Evolutionary conservation across 2,329 filamentous ascomycete genomes (phyloP).

Genomic region (Paraphaeosphaeria sporulosa): DNA sequence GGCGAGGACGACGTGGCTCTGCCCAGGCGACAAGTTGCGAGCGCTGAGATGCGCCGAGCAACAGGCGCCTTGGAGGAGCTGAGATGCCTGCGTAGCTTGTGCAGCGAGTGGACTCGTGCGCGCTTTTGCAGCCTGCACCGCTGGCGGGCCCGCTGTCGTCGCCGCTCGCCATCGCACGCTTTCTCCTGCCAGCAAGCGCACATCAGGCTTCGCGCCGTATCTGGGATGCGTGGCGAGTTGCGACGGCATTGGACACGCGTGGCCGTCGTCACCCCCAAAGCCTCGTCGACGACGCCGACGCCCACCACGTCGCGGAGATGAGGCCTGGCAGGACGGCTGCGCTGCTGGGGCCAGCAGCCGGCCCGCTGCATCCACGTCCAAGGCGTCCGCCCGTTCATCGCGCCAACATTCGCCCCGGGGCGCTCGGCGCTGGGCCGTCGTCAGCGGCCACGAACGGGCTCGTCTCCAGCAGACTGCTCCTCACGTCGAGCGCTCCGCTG

Average conservation of each 20-base stretch:
- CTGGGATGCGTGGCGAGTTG: no score
- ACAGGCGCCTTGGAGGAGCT: no score
- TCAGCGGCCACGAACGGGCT: neutral
- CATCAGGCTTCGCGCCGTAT: neutral
- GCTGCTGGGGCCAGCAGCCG: no score
- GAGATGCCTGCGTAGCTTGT: no score
- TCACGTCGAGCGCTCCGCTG: no score
- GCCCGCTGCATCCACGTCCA: conserved; percentile 5
- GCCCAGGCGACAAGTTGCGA: neutral
- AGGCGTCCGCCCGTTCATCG: neutral
- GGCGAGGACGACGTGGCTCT: neutral
- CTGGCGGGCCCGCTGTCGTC: no score
- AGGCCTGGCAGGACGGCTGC: conserved; percentile 2
- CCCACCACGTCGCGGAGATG: neutral
- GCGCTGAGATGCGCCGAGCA: no score
- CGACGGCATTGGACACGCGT: conserved; percentile 3
- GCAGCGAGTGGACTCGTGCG: no score
- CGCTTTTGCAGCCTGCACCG: no score
- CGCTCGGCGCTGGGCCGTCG: neutral
- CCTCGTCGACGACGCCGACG: neutral
- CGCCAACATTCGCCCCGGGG: conserved; percentile 8
- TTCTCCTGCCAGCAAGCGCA: neutral
- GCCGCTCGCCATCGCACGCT: neutral
- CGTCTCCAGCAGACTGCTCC: neutral
- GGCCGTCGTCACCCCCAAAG: neutral